phyloP scores from a whole-genome alignment of 306 rosid species.

The Leucaena leucocephala region DNA sequence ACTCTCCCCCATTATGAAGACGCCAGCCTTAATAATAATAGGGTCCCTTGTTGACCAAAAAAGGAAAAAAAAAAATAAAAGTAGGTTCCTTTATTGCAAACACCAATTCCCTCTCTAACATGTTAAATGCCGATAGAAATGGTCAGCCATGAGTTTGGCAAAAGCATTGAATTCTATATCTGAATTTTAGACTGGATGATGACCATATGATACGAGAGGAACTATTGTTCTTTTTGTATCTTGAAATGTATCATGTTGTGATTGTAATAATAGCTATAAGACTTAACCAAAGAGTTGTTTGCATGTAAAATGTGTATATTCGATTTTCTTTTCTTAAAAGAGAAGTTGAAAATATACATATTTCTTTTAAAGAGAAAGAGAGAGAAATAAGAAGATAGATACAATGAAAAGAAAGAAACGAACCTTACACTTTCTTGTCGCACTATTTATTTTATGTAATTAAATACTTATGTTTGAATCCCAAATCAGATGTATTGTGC shows the following conservation, averaged over 20 bases:
- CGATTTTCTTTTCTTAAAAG: background rate
- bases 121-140: background rate
- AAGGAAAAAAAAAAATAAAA: background rate
- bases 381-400: background rate
- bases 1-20: background rate
- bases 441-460: too few relatives aligned
- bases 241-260: background rate
- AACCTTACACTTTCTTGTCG: background rate
- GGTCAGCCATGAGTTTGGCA: background rate
- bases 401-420: background rate
- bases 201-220: background rate
- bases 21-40: background rate
- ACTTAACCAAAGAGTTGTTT: background rate
- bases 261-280: background rate
- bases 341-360: background rate
- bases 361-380: background rate
- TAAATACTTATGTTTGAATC: background rate
- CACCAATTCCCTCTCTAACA: background rate
- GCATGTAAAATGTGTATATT: background rate
- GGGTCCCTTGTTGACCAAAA: background rate
- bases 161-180: background rate
- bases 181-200: background rate
- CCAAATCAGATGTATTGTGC: too few relatives aligned
- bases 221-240: background rate
- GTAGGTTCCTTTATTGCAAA: background rate